Evolutionary conservation across 495 filamentous ascomycete genomes (phyloP), one percentile per base, ranked within the genome.

Genomic region (Wilcoxina mikolae): DNA sequence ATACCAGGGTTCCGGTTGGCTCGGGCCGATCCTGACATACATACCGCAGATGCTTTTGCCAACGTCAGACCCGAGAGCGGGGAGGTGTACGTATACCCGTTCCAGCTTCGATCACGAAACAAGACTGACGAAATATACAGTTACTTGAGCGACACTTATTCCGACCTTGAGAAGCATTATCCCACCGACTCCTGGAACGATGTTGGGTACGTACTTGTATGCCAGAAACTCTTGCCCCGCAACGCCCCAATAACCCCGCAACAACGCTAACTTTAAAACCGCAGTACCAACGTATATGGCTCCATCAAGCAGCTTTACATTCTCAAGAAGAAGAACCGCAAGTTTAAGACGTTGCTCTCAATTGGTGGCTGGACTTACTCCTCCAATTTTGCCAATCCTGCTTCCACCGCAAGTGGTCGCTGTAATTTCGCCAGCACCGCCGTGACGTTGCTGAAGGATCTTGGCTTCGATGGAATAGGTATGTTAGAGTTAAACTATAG

Each of bases 321-420:
- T 24, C 79, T 90, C 31, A 98, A 98, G 75, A 83, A 83, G 64
- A 72, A 77, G 55, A 81, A 96, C 69, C 80, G 91, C 51, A 81
- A 93, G 65, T 72, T 98, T 43, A 95, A 96, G 69, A 75, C 94
- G 4, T 74, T 96, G 9, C 78, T 99, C 11, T 93, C 85, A 44
- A 91, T 99, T 58, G 91, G 91, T 56, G 91, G 91, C 26, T 96
- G 93, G 91, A 94, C 89, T 0, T 96, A 95, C 68, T 85, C 84
- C 49, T 68, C 77, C 64, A 93, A 95, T 69, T 95, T 99, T 66
- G 74, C 78, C 18, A 74, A 73, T 35, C 85, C 88, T 0, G 78
- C 84, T 3, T 81, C 78, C 1, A 83, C 79, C 0, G 70, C 72
- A 0, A 65, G 70, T n/a, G 84, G 78, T 22, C 74, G 77, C 33